Conservation (phyloP, 257 asterid species). For the Nicotiana paniculata region DNA sequence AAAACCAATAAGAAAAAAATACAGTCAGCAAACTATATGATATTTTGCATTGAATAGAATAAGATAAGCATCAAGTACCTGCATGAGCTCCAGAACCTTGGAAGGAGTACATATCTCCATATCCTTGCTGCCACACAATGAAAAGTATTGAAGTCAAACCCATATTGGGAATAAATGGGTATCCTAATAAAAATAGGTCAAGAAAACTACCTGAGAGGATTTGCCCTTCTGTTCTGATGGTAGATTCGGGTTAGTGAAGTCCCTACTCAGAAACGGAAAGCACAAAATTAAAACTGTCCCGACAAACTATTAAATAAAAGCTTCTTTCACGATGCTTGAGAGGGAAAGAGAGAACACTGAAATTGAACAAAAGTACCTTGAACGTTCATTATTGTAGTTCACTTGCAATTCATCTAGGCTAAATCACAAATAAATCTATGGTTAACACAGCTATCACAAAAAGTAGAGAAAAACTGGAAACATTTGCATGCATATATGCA, state of each 20-base stretch:
- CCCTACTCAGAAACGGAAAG: constrained; percentile 44
- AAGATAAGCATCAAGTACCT: constrained; percentile 30
- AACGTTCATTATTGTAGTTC: constrained; percentile 88
- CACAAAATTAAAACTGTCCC: constrained; percentile 14
- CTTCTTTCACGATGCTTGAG: background rate
- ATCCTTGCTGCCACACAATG: constrained; percentile 50
- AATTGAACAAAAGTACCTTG: constrained; percentile 50
- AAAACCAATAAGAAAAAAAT: constrained; percentile 9
- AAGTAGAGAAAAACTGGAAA: constrained; percentile 10
- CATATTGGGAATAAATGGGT: background rate
- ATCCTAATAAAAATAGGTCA: constrained; percentile 18
- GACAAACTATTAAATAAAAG: constrained; percentile 11
- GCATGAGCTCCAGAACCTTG: constrained; percentile 32
- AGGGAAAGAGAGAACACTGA: background rate
- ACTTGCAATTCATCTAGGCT: constrained; percentile 99
- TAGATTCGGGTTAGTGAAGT: constrained; percentile 87
- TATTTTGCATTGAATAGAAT: background rate
- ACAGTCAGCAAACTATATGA: background rate
- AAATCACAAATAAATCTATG: constrained; percentile 17
- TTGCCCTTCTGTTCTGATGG: constrained; percentile 97
- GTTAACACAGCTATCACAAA: constrained; percentile 12
- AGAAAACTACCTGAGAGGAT: constrained; percentile 67
- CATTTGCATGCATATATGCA: constrained; percentile 10
- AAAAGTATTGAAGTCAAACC: constrained; percentile 10
- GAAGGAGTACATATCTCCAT: constrained; percentile 59